Conservation (phyloP, 768 basidiomycete genomes). For the Brasilioporus rufonigricans region DNA sequence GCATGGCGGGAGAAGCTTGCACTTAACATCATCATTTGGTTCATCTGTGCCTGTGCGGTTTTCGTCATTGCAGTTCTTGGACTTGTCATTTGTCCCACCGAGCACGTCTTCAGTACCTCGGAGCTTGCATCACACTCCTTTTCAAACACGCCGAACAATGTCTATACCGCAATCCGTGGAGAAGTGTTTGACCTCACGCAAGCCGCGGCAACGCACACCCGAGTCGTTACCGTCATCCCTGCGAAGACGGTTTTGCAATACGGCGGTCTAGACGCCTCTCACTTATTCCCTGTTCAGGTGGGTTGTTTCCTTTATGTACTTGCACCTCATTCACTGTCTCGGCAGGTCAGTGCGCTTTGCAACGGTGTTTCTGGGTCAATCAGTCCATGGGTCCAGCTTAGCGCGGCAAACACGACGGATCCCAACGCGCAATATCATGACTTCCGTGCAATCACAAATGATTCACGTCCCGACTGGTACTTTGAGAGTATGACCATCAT, state of each 20-base stretch:
- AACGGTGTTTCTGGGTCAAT: conserved; percentile 79
- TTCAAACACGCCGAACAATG: conserved; percentile 63
- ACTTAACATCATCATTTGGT: conserved; percentile 95
- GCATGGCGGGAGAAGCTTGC: conserved; percentile 98
- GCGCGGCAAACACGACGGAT: conserved; percentile 74
- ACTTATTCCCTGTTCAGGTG: conserved; percentile 94
- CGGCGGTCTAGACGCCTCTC: conserved; percentile 70
- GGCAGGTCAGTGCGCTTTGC: conserved; percentile 87
- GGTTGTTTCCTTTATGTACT: conserved; percentile 11
- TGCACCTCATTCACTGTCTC: background rate
- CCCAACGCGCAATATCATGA: conserved; percentile 87
- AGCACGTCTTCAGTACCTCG: conserved; percentile 80
- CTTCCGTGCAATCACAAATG: conserved; percentile 85
- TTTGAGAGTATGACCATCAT: conserved; percentile 91
- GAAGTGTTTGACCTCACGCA: conserved; percentile 89
- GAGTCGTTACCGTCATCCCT: conserved; percentile 70
- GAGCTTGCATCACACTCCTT: conserved; percentile 78
- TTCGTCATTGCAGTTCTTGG: conserved; percentile 93
- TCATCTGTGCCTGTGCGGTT: conserved; percentile 81
- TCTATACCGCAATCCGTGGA: conserved; percentile 81
- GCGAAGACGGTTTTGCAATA: conserved; percentile 76
- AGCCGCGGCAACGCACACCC: conserved; percentile 63
- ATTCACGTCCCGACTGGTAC: conserved; percentile 98
- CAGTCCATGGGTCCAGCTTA: conserved; percentile 73
- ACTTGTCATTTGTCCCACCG: conserved; percentile 87